phyloP scores from a whole-genome alignment of 169 alveolate genomes.

The Perkinsus chesapeaki region DNA sequence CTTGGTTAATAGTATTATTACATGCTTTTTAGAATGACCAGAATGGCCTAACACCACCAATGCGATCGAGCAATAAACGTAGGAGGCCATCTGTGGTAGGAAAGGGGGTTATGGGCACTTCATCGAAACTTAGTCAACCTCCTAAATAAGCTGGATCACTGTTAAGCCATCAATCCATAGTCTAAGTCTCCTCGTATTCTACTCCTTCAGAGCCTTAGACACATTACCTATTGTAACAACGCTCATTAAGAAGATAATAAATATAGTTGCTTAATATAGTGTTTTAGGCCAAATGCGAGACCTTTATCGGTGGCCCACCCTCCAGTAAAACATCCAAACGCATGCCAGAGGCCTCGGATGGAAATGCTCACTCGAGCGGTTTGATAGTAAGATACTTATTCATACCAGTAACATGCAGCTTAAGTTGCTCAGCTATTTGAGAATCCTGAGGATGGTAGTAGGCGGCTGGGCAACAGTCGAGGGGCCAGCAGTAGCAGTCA shows the following conservation, averaged over 20 bases:
- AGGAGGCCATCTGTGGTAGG: neutral
- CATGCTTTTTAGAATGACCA: neutral
- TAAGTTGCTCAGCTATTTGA: neutral
- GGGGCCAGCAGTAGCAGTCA: neutral
- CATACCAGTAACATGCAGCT: too few species aligned
- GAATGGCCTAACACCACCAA: neutral
- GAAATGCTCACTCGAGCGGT: too few species aligned
- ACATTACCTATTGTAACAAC: too few species aligned
- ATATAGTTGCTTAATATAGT: too few species aligned
- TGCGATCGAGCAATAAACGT: neutral
- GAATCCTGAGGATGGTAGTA: neutral
- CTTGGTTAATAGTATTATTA: neutral
- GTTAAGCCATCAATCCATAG: too few species aligned
- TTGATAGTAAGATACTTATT: too few species aligned
- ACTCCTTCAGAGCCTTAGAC: too few species aligned
- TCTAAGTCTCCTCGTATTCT: too few species aligned
- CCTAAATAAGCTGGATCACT: too few species aligned
- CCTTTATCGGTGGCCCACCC: neutral
- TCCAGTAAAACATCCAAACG: neutral
- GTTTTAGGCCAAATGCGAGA: neutral
- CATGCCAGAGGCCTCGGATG: neutral
- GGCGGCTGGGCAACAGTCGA: neutral
- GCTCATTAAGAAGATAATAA: too few species aligned
- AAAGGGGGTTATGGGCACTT: neutral
- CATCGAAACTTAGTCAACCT: neutral